These are phyloP conservation scores for Berberis vulgaris DNA, from an alignment of 164 flowering plant genomes.

Conservation along the genomic window DNA sequence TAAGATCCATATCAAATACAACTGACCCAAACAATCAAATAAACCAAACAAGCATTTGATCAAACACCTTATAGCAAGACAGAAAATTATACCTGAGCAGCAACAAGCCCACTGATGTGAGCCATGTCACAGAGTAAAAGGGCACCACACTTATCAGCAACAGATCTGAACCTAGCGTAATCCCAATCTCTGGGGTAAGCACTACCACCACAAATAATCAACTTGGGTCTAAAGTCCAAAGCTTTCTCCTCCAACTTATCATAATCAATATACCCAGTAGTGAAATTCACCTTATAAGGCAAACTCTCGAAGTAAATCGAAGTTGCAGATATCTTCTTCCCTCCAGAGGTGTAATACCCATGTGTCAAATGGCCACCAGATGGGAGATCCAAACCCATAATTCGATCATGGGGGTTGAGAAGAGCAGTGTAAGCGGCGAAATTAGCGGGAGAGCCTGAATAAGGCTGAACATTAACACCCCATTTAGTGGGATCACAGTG, in stretches of 20 bases:
- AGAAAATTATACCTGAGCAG: slow-evolving; percentile 70
- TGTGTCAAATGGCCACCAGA: slow-evolving; percentile 96
- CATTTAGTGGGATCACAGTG: slow-evolving; percentile 60
- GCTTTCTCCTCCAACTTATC: slow-evolving; percentile 98
- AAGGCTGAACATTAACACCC: slow-evolving; percentile 99
- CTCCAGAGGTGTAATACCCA: slow-evolving; percentile 90
- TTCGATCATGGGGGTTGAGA: slow-evolving; percentile 84
- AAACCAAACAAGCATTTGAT: background rate
- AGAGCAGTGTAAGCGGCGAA: slow-evolving; percentile 97
- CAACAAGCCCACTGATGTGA: slow-evolving; percentile 98
- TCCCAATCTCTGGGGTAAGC: slow-evolving; percentile 98
- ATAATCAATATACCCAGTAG: slow-evolving; percentile 83
- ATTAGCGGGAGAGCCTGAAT: slow-evolving; percentile 91
- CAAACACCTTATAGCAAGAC: background rate
- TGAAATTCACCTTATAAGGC: slow-evolving; percentile 83
- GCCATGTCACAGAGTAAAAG: slow-evolving; percentile 97
- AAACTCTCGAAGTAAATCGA: slow-evolving; percentile 97
- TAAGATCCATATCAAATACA: background rate
- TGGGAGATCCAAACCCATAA: slow-evolving; percentile 94
- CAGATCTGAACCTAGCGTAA: slow-evolving; percentile 52
- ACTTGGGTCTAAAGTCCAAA: slow-evolving; percentile 83
- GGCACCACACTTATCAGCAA: slow-evolving; percentile 93
- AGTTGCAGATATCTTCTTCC: slow-evolving; percentile 96
- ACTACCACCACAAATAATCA: slow-evolving; percentile 96
- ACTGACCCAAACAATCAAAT: background rate